Percentiles rank a stretch among this genome's conserved stretches.
These are phyloP conservation scores for Arthrobotrys entomopaga DNA, from an alignment of 2,329 filamentous ascomycete species.

Conservation along the genomic window DNA sequence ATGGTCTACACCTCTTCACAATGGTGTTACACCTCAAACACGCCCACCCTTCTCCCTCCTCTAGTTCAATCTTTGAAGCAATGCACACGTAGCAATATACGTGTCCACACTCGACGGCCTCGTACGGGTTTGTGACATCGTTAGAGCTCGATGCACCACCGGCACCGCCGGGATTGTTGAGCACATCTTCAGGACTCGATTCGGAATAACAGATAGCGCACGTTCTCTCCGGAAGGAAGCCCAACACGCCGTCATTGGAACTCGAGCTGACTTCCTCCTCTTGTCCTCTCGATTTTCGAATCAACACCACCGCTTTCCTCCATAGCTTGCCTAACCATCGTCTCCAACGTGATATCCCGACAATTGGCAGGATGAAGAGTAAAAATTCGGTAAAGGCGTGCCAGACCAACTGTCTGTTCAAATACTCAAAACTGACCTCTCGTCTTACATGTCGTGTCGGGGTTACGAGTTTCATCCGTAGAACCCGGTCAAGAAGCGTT, in stretches of 20 bases:
- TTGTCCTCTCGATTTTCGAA: conserved; percentile 67
- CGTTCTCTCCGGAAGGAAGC: conserved; percentile 88
- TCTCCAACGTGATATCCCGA: conserved; percentile 92
- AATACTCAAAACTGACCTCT: conserved; percentile 96
- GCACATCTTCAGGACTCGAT: conserved; percentile 55
- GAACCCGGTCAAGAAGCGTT: conserved; percentile 84
- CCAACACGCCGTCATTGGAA: conserved; percentile 76
- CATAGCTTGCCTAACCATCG: conserved; percentile 88
- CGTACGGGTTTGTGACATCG: conserved; percentile 97
- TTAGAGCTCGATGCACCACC: conserved; percentile 69
- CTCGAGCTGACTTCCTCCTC: conserved; percentile 63
- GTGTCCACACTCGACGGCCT: conserved; percentile 86
- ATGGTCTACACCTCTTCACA: conserved; percentile 86
- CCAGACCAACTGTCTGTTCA: conserved; percentile 98
- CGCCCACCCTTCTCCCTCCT: conserved; percentile 93
- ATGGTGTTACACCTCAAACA: conserved; percentile 88
- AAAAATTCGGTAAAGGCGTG: conserved; percentile 99
- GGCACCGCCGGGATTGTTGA: conserved; percentile 46
- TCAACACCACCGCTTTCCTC: conserved; percentile 78
- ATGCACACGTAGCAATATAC: conserved; percentile 97
- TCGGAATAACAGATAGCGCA: conserved; percentile 98
- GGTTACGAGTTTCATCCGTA: conserved; percentile 85
- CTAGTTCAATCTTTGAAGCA: conserved; percentile 86
- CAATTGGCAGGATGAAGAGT: conserved; percentile 95
- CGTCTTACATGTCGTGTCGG: conserved; percentile 85